Base-by-base conservation (phyloP, 2,329 filamentous ascomycete species). In the Fusarium hostae region DNA sequence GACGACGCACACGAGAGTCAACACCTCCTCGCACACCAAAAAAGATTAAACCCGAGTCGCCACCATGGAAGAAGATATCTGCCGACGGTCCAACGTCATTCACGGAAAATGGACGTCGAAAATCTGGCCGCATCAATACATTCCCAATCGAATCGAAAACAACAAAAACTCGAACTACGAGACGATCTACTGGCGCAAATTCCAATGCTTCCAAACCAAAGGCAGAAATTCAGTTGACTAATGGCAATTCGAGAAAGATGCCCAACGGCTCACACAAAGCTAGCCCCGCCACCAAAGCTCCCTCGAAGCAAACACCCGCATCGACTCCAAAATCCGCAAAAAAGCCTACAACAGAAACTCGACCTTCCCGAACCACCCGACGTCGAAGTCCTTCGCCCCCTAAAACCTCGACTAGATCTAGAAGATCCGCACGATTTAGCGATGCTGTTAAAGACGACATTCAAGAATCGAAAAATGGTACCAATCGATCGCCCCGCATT, bases 1-100 rank as follows among this genome's bases (percentile, higher is more conserved):
- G 91, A 78, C 90, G 90, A 69, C 90, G 90, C 79, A 85, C 88
- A 34, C 84, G 83, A 69, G 84, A 86, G 13, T 78, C 79, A 69
- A 86, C 83, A 28, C 84, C 85, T 37, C 84, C 85, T 30, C 78
- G 80, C 64, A 63, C 76, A 16, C 58, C 66, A 11, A 73, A 65
- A 85, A 91, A 82, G 65, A 66, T 71, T 1, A 83, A 83, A 60
- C 83, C 84, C 58, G 86, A 87, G 66, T 98, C 95, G 70, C 96
- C 96, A 72, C 96, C 96, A 26, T 99, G 96, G 96, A 98, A 96
- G 84, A 93, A 90, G 77, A 88, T 93, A 70, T 88, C 88, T 65
- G 94, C 92, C 43, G 93, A 97, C 32, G 96, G 96, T 0, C 96
- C 96, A 26, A 96, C 95, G 6, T 92, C 93, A 1, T 95, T 97